Conservation (phyloP, 768 basidiomycete species). For the Pluteus cervinus region DNA sequence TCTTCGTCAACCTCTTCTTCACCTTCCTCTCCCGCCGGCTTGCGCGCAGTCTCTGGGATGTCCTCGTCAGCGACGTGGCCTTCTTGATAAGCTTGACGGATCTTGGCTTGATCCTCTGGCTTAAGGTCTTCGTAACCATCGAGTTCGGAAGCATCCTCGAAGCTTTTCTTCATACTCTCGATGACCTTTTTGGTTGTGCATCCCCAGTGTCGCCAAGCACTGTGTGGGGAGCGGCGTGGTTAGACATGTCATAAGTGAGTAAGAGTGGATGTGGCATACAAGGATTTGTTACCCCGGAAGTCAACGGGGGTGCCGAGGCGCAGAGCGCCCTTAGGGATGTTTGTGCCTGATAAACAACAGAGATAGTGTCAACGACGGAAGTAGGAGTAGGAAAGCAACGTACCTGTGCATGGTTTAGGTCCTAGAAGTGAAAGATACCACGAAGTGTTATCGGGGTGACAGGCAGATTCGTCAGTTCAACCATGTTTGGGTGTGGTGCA, state of each 20-base stretch:
- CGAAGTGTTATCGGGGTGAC: constrained; percentile 7
- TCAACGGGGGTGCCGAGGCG: constrained; percentile 75
- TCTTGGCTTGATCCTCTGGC: constrained; percentile 62
- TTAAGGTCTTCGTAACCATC: constrained; percentile 81
- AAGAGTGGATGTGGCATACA: constrained; percentile 37
- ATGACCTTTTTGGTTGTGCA: constrained; percentile 70
- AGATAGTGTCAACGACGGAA: constrained; percentile 11
- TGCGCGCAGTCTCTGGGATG: constrained; percentile 68
- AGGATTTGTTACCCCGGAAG: constrained; percentile 59
- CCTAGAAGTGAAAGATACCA: constrained; percentile 38
- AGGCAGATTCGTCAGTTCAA: too few species aligned
- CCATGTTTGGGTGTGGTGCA: too few species aligned
- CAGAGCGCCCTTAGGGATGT: constrained; percentile 66
- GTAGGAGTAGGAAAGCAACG: constrained; percentile 9
- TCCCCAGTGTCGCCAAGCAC: constrained; percentile 89
- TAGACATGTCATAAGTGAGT: too few species aligned
- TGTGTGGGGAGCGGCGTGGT: constrained; percentile 24
- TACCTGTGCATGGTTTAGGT: constrained; percentile 72
- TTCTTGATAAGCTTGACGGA: constrained; percentile 67
- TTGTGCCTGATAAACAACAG: constrained; percentile 42
- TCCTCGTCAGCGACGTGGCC: constrained; percentile 82
- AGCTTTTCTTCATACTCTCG: constrained; percentile 59
- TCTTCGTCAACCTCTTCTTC: constrained; percentile 41
- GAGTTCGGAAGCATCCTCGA: constrained; percentile 57
- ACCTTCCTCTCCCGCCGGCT: constrained; percentile 38